Conservation (phyloP, 2,329 filamentous ascomycete genomes). For the Arthrocladium fulminans region DNA sequence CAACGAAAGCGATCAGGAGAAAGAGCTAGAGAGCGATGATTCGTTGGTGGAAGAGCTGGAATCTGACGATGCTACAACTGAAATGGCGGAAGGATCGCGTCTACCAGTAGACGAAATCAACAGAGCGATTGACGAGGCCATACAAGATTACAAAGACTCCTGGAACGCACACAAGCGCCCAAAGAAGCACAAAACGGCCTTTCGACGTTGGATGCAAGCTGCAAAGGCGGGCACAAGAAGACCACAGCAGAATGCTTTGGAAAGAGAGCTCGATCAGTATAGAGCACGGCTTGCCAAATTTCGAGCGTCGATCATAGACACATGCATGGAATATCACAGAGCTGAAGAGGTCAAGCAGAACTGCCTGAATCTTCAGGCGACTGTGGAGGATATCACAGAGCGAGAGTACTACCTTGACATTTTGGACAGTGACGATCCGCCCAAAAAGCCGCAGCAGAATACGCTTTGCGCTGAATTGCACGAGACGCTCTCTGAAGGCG, state of each 20-base stretch:
- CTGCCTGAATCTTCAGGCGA: slow-evolving; percentile 1
- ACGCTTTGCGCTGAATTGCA: slow-evolving; percentile 5
- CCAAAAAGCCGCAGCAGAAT: not conserved
- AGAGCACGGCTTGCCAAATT: slow-evolving; percentile 1
- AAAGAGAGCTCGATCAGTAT: not conserved
- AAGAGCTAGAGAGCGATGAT: slow-evolving; percentile 50
- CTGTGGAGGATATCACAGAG: slow-evolving; percentile 7
- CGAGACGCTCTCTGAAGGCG: slow-evolving; percentile 29
- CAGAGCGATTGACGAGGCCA: slow-evolving; percentile 45
- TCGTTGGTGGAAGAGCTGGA: slow-evolving; percentile 38
- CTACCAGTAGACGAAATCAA: slow-evolving; percentile 43
- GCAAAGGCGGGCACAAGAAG: slow-evolving; percentile 3
- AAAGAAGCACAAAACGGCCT: slow-evolving; percentile 48
- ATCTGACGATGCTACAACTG: slow-evolving; percentile 22
- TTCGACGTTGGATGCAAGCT: slow-evolving; percentile 52
- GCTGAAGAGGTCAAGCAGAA: slow-evolving; percentile 1
- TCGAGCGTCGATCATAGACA: not conserved
- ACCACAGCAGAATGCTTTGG: slow-evolving; percentile 6
- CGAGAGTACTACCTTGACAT: slow-evolving; percentile 5
- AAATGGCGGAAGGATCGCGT: slow-evolving; percentile 20
- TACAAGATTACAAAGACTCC: slow-evolving; percentile 41
- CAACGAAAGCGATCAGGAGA: slow-evolving; percentile 45
- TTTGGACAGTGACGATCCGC: slow-evolving; percentile 3
- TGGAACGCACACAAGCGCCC: slow-evolving; percentile 56
- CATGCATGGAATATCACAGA: not conserved